Evolutionary conservation across 2,329 filamentous ascomycete species (phyloP).

Genomic region (Colletotrichum eremochloae): DNA sequence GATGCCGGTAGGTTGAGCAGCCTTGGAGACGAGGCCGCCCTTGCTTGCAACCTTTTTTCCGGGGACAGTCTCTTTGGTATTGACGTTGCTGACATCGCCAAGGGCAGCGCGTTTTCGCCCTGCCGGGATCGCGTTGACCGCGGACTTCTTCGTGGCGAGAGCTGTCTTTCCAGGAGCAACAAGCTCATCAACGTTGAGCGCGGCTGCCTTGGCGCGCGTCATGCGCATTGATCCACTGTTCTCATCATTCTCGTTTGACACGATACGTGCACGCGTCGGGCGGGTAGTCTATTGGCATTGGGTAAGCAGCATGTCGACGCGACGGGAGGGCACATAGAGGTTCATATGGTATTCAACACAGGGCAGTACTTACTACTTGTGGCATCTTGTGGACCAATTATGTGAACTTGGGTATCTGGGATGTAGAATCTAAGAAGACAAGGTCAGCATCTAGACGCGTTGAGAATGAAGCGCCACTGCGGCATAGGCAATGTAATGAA

Average conservation of each 20-base stretch:
- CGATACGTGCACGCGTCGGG: slow-evolving; percentile 75
- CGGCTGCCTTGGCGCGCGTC: slow-evolving; percentile 92
- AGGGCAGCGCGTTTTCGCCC: slow-evolving; percentile 84
- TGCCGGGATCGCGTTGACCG: slow-evolving; percentile 62
- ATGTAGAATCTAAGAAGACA: slow-evolving; percentile 23
- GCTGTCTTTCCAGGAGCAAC: slow-evolving; percentile 72
- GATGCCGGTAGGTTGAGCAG: slow-evolving; percentile 83
- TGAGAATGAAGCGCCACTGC: slow-evolving; percentile 5
- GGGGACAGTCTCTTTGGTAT: slow-evolving; percentile 79
- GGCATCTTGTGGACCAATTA: slow-evolving; percentile 50
- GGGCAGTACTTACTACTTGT: slow-evolving; percentile 55
- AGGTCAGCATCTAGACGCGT: slow-evolving; percentile 40
- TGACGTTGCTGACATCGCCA: slow-evolving; percentile 95
- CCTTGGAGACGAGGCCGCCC: slow-evolving; percentile 81
- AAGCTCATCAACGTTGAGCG: slow-evolving; percentile 74
- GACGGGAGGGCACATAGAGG: slow-evolving; percentile 16
- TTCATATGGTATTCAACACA: background rate
- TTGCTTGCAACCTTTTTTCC: slow-evolving; percentile 81
- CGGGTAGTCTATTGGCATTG: slow-evolving; percentile 67
- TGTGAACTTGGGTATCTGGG: slow-evolving; percentile 22
- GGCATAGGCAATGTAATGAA: slow-evolving; percentile 12
- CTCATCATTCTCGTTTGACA: slow-evolving; percentile 95
- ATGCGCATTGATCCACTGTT: slow-evolving; percentile 84
- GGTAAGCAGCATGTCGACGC: slow-evolving; percentile 44
- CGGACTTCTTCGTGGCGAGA: slow-evolving; percentile 78